A percentile compares a stretch with the other conserved stretches of the same genome.
Evolutionary conservation across 805 yeast species (phyloP).

Genomic region (Candida silvatica): DNA sequence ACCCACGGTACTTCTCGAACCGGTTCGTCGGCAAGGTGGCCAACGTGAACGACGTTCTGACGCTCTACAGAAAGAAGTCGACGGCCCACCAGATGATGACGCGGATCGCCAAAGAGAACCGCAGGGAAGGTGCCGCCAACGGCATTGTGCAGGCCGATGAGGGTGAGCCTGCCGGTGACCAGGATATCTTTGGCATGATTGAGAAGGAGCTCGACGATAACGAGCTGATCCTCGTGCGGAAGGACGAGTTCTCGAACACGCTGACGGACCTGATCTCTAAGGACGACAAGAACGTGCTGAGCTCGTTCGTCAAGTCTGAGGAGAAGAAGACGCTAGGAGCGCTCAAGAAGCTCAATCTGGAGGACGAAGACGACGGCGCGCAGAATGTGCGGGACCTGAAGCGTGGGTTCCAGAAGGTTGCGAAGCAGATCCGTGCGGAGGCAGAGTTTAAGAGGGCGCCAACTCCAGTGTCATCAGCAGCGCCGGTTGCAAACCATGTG

Average conservation of each 20-base stretch:
- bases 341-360: constrained; percentile 34
- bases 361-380: constrained; percentile 24
- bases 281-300: constrained; percentile 70
- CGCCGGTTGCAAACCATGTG: too few relatives aligned
- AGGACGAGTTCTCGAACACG: constrained; percentile 65
- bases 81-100: constrained; percentile 11
- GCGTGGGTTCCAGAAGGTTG: constrained; percentile 21
- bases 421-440: constrained; percentile 19
- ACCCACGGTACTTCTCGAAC: constrained; percentile 81
- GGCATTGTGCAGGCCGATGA: constrained; percentile 7
- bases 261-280: constrained; percentile 67
- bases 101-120: constrained; percentile 7
- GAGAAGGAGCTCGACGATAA: constrained; percentile 54
- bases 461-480: too few relatives aligned
- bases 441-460: constrained; percentile 8
- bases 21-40: constrained; percentile 88
- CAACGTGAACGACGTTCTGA: constrained; percentile 79
- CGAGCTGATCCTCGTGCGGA: constrained; percentile 62
- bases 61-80: constrained; percentile 43
- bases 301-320: constrained; percentile 52
- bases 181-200: constrained; percentile 41
- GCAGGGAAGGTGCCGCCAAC: constrained; percentile 25
- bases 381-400: constrained; percentile 15
- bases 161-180: constrained; percentile 18
- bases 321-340: constrained; percentile 42